Evolutionary conservation across 441 rosid genomes (phyloP).

Genomic region (Aleurites moluccanus): DNA sequence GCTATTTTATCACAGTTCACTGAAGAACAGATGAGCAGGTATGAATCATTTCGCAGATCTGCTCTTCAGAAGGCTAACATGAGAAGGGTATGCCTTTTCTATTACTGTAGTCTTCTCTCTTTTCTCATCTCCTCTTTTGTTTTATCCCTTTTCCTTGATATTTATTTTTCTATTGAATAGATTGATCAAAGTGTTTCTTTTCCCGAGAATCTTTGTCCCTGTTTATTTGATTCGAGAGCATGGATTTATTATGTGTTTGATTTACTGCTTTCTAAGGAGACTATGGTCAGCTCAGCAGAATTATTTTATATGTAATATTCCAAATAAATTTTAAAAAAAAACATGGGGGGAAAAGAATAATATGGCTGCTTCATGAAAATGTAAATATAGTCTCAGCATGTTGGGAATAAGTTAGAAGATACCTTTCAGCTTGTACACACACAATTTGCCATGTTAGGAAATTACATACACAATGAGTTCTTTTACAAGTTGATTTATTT

Average conservation of each 20-base stretch:
- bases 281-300: not conserved
- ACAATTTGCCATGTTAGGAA: not conserved
- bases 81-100: conserved; percentile 56
- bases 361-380: no score
- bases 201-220: not conserved
- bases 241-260: not conserved
- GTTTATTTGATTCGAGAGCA: not conserved
- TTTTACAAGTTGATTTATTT: conserved; percentile 4
- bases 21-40: conserved; percentile 78
- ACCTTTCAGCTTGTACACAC: not conserved
- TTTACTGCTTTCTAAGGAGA: not conserved
- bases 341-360: not conserved
- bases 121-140: not conserved
- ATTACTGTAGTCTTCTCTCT: not conserved
- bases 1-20: conserved; percentile 77
- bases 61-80: conserved; percentile 89
- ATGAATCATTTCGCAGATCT: conserved; percentile 91
- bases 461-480: not conserved
- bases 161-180: not conserved
- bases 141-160: not conserved
- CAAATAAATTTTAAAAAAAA: not conserved
- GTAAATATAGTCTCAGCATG: not conserved
- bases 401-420: not conserved
- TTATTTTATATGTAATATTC: not conserved
- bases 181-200: not conserved